Conservation (phyloP, 2,329 filamentous ascomycete genomes). For the Colletotrichum zoysiae region DNA sequence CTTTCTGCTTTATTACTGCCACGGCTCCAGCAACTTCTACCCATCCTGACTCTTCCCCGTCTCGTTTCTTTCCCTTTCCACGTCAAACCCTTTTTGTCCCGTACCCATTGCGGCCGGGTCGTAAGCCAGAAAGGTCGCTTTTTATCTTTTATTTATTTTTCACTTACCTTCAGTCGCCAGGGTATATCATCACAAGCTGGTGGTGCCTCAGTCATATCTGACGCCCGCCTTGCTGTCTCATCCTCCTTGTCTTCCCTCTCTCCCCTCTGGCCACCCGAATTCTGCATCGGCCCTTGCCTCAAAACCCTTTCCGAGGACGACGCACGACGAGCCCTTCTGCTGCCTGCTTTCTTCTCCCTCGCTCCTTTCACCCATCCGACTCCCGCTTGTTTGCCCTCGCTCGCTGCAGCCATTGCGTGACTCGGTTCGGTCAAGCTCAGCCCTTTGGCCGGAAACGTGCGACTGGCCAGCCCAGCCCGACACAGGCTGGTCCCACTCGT, state of each 20-base stretch:
- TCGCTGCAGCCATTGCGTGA: slow-evolving; percentile 24
- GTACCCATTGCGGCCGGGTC: slow-evolving; percentile 23
- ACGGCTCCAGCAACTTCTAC: slow-evolving; percentile 40
- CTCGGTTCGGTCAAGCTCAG: slow-evolving; percentile 23
- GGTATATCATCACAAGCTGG: slow-evolving; percentile 21
- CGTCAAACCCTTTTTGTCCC: slow-evolving; percentile 15
- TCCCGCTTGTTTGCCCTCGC: slow-evolving; percentile 14
- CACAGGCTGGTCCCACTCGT: slow-evolving; percentile 40
- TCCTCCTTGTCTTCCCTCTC: slow-evolving; percentile 18
- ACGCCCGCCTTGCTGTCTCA: slow-evolving; percentile 9
- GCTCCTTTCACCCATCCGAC: slow-evolving; percentile 5
- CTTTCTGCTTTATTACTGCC: slow-evolving; percentile 43
- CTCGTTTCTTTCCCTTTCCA: slow-evolving; percentile 24
- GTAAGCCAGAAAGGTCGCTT: slow-evolving; percentile 14
- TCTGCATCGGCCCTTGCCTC: slow-evolving; percentile 6
- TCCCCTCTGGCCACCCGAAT: slow-evolving; percentile 13
- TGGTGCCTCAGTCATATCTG: slow-evolving; percentile 33
- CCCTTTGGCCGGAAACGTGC: slow-evolving; percentile 37
- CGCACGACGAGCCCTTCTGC: slow-evolving; percentile 5
- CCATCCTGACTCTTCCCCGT: slow-evolving; percentile 18
- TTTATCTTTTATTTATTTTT: background rate
- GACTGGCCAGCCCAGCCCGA: slow-evolving; percentile 22
- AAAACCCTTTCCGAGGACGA: slow-evolving; percentile 5
- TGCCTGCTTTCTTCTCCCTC: slow-evolving; percentile 8
- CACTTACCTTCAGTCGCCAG: slow-evolving; percentile 17